Conservation (phyloP, 2,329 filamentous ascomycete genomes). For the Exserohilum rostratum region DNA sequence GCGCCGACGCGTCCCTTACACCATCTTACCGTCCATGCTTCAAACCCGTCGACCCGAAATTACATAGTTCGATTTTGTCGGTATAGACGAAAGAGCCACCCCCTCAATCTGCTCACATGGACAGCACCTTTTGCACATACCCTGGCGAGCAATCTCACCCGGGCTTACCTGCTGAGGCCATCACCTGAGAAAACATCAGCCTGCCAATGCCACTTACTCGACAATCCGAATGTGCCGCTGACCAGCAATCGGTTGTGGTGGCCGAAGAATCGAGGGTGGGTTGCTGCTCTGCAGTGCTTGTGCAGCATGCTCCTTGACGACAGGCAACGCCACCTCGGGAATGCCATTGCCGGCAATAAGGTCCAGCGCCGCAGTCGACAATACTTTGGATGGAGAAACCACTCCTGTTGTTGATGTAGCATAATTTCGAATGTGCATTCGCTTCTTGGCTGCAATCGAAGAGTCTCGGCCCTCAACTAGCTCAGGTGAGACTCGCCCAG, state of each 20-base stretch:
- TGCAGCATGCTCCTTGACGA: conserved; percentile 15
- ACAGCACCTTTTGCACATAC: not conserved
- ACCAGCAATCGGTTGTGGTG: not conserved
- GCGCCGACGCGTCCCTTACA: not conserved
- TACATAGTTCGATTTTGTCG: not conserved
- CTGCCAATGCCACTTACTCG: conserved; percentile 12
- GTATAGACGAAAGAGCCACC: not conserved
- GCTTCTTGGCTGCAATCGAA: conserved; percentile 32
- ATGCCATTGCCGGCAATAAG: conserved; percentile 3
- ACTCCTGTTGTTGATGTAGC: conserved; percentile 3
- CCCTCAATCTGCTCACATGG: too few relatives aligned
- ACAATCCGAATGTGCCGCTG: conserved; percentile 26
- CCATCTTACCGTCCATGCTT: not conserved
- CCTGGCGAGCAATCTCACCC: too few relatives aligned
- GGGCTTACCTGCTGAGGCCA: not conserved
- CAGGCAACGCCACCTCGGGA: not conserved
- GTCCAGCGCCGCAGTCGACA: not conserved
- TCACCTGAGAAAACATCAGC: not conserved
- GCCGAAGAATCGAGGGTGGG: conserved; percentile 14
- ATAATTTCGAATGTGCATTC: conserved; percentile 32
- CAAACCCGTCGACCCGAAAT: not conserved
- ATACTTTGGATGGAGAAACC: not conserved
- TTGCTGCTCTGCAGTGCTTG: conserved; percentile 16
- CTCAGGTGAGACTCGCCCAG: conserved; percentile 24
- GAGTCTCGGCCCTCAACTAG: conserved; percentile 33